These are phyloP conservation scores for Dillenia suffruticosa DNA, from an alignment of 164 flowering plant genomes.

Conservation along the genomic window DNA sequence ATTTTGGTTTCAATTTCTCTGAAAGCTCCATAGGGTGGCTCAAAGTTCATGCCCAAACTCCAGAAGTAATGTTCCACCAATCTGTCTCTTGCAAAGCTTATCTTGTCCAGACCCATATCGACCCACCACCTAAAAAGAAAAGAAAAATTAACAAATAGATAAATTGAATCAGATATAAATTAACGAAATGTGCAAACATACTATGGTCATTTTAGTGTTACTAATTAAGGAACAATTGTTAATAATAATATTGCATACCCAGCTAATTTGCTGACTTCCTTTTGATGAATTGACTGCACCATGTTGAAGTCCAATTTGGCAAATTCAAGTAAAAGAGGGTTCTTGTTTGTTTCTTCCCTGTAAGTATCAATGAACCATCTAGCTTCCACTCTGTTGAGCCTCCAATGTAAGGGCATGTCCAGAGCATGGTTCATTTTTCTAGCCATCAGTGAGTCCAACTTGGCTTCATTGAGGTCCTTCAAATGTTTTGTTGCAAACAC, in stretches of 20 bases:
- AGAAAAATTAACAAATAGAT: not conserved
- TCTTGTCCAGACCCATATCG: slow-evolving; percentile 15
- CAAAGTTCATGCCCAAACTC: slow-evolving; percentile 24
- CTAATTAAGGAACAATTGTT: slow-evolving; percentile 20
- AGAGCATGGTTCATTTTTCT: slow-evolving; percentile 22
- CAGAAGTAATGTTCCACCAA: slow-evolving; percentile 40
- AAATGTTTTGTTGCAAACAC: slow-evolving; percentile 16
- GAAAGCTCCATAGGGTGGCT: slow-evolving; percentile 17
- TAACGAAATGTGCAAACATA: not conserved
- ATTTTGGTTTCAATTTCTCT: slow-evolving; percentile 34
- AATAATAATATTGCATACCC: no score
- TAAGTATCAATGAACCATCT: slow-evolving; percentile 24
- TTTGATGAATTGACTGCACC: slow-evolving; percentile 36
- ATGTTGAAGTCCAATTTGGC: slow-evolving; percentile 42
- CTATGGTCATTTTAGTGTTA: not conserved
- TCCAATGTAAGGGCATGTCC: slow-evolving; percentile 32
- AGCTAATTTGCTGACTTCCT: slow-evolving; percentile 12
- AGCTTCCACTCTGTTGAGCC: slow-evolving; percentile 28
- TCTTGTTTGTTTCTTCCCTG: slow-evolving; percentile 3
- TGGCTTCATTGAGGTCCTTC: slow-evolving; percentile 1
- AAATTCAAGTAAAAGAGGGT: slow-evolving; percentile 21
- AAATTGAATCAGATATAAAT: not conserved
- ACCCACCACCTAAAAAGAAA: slow-evolving; percentile 42
- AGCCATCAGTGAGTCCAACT: slow-evolving; percentile 7
- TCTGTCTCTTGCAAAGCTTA: slow-evolving; percentile 37